Conservation (phyloP, 2,329 filamentous ascomycete genomes). For the Pezizomycotina sp. region DNA sequence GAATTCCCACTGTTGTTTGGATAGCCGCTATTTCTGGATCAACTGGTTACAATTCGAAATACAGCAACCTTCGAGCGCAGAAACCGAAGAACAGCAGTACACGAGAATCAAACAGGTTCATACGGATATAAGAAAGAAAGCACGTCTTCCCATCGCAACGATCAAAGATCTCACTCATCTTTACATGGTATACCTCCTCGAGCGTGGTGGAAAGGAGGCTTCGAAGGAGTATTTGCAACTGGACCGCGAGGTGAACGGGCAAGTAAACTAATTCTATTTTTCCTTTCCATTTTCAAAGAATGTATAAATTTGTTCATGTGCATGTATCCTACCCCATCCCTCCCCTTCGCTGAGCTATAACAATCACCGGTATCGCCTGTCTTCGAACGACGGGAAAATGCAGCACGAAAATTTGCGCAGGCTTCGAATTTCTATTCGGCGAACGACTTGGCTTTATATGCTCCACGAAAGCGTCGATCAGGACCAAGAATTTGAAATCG, state of each 20-base stretch:
- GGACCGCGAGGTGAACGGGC: constrained; percentile 78
- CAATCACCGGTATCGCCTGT: constrained; percentile 26
- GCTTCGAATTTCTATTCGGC: too few relatives aligned
- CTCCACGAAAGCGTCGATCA: too few relatives aligned
- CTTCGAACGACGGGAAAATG: too few relatives aligned
- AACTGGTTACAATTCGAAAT: constrained; percentile 81
- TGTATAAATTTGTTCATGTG: constrained; percentile 34
- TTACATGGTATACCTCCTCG: constrained; percentile 72
- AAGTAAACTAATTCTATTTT: constrained; percentile 28
- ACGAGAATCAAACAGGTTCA: constrained; percentile 67
- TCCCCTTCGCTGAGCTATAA: constrained; percentile 9
- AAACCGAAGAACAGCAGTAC: constrained; percentile 48
- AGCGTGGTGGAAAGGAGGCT: constrained; percentile 62
- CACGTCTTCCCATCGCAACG: constrained; percentile 46
- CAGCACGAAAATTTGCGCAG: too few relatives aligned
- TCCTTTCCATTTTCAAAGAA: not conserved
- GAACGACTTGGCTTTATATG: too few relatives aligned
- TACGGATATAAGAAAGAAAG: constrained; percentile 56
- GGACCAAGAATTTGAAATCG: too few relatives aligned
- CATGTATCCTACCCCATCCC: constrained; percentile 25
- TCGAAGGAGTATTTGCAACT: constrained; percentile 74
- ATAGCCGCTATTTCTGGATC: constrained; percentile 78
- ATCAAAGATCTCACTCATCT: constrained; percentile 60
- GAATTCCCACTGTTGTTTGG: constrained; percentile 68
- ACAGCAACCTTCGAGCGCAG: constrained; percentile 54